Evolutionary conservation across 495 filamentous ascomycete genomes (phyloP).

Genomic region (Filosporella fistucella): DNA sequence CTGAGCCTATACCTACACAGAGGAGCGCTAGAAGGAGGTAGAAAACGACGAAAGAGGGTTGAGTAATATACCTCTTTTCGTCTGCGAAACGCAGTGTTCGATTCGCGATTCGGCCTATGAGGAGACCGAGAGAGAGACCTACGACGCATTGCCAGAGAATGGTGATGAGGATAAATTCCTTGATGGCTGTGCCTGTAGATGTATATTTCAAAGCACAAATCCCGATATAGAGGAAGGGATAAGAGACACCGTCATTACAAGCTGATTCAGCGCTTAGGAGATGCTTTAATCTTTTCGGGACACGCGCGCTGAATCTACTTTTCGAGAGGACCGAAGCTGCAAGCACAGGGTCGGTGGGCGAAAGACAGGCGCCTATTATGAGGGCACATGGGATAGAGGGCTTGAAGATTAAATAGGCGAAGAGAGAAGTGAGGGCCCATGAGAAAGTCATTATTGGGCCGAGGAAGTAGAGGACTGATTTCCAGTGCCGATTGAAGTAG

Average conservation of each 20-base stretch:
- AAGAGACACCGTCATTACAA: conserved; percentile 45
- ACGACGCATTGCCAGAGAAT: conserved; percentile 44
- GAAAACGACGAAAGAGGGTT: conserved; percentile 40
- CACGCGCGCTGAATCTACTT: conserved; percentile 35
- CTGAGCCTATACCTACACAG: conserved; percentile 38
- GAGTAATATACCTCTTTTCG: conserved; percentile 30
- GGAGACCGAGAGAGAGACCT: conserved; percentile 34
- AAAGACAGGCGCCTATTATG: conserved; percentile 43
- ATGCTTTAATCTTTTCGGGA: conserved; percentile 39
- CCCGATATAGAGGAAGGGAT: conserved; percentile 45
- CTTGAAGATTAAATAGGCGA: conserved; percentile 33
- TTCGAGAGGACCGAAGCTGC: conserved; percentile 41
- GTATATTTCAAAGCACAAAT: conserved; percentile 29
- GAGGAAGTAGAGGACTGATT: conserved; percentile 37
- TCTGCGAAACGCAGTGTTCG: conserved; percentile 33
- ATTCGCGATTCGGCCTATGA: conserved; percentile 36
- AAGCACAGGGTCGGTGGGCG: conserved; percentile 47
- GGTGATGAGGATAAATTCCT: conserved; percentile 42
- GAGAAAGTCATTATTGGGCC: conserved; percentile 45
- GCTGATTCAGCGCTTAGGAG: conserved; percentile 44
- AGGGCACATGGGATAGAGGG: conserved; percentile 33
- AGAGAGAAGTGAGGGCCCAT: conserved; percentile 40
- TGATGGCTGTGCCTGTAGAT: conserved; percentile 26
- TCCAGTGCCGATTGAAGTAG: conserved; percentile 39
- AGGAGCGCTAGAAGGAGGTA: conserved; percentile 46